Evolutionary conservation across 805 yeast genomes (phyloP).

Genomic region (Metschnikowia kofuensis): DNA sequence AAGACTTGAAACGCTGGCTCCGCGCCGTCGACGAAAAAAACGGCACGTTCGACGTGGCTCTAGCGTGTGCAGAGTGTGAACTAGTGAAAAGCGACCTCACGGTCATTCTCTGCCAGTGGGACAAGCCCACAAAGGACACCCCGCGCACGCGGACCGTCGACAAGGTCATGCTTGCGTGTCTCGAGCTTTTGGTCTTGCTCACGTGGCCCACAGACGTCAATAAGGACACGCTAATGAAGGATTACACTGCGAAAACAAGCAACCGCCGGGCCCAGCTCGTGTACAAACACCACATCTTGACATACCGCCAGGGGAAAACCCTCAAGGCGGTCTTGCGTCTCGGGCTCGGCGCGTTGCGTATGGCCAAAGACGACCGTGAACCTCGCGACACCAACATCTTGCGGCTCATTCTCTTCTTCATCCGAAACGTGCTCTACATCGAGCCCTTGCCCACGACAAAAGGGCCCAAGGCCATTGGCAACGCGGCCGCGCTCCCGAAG

Average conservation of each 20-base stretch:
- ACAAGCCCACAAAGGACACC: slow-evolving; percentile 32
- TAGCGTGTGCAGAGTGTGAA: slow-evolving; percentile 80
- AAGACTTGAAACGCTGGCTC: slow-evolving; percentile 87
- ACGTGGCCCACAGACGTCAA: slow-evolving; percentile 82
- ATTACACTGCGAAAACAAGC: slow-evolving; percentile 59
- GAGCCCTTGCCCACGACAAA: slow-evolving; percentile 63
- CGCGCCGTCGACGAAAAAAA: slow-evolving; percentile 74
- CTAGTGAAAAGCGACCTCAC: slow-evolving; percentile 70
- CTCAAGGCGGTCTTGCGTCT: slow-evolving; percentile 68
- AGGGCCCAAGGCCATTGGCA: slow-evolving; percentile 37
- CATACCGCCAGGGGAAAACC: slow-evolving; percentile 56
- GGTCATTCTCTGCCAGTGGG: slow-evolving; percentile 76
- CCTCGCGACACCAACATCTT: slow-evolving; percentile 71
- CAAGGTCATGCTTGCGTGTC: slow-evolving; percentile 63
- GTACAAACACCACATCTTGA: slow-evolving; percentile 68
- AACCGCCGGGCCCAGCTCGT: slow-evolving; percentile 48
- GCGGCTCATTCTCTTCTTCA: slow-evolving; percentile 66
- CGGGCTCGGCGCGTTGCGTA: slow-evolving; percentile 57
- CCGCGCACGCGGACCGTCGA: slow-evolving; percentile 35
- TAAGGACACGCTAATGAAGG: slow-evolving; percentile 39
- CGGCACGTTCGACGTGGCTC: slow-evolving; percentile 74
- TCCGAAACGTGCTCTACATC: slow-evolving; percentile 75
- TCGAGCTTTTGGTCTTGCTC: slow-evolving; percentile 78
- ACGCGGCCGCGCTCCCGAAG: slow-evolving; percentile 47
- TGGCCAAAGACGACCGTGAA: slow-evolving; percentile 53